A percentile compares a stretch with the other conserved stretches of the same genome.
Evolutionary conservation across 345 rosid genomes (phyloP).

Genomic region (Carallia brachiata): DNA sequence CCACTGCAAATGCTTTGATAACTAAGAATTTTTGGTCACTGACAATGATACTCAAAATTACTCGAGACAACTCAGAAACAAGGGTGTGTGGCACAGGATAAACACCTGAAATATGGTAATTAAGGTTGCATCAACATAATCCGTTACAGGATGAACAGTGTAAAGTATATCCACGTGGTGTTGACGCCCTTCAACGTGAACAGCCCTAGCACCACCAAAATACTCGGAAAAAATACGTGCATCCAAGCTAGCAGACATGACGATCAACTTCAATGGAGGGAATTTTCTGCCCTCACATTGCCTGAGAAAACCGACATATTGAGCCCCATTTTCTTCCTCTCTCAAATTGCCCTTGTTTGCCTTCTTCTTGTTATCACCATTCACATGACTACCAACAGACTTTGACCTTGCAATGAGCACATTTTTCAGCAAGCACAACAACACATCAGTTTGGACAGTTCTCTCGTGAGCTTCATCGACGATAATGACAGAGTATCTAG

Average conservation of each 20-base stretch:
- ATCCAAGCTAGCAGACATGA: constrained; percentile 99
- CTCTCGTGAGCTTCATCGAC: constrained; percentile 98
- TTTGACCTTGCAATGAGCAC: constrained; percentile 60
- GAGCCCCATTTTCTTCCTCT: constrained; percentile 36
- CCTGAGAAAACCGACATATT: constrained; percentile 32
- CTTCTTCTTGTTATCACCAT: constrained; percentile 28
- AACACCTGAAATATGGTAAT: constrained; percentile 84
- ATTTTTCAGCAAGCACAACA: constrained; percentile 79
- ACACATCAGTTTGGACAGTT: constrained; percentile 87
- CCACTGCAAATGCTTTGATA: background rate
- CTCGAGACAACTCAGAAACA: background rate
- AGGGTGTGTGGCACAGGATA: constrained; percentile 4
- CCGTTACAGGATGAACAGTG: constrained; percentile 61
- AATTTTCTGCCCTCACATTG: constrained; percentile 46
- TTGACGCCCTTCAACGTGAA: constrained; percentile 82
- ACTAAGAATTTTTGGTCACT: background rate
- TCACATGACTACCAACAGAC: constrained; percentile 25
- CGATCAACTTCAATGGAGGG: constrained; percentile 69
- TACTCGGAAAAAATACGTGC: constrained; percentile 80
- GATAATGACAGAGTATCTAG: constrained; percentile 75
- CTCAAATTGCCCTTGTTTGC: constrained; percentile 20
- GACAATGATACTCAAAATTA: constrained; percentile 1
- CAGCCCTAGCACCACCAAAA: constrained; percentile 82
- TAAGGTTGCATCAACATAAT: constrained; percentile 78
- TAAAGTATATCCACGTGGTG: constrained; percentile 74